These are phyloP conservation scores for Podaxis sp. DNA, from an alignment of 768 basidiomycete species.

Conservation along the genomic window DNA sequence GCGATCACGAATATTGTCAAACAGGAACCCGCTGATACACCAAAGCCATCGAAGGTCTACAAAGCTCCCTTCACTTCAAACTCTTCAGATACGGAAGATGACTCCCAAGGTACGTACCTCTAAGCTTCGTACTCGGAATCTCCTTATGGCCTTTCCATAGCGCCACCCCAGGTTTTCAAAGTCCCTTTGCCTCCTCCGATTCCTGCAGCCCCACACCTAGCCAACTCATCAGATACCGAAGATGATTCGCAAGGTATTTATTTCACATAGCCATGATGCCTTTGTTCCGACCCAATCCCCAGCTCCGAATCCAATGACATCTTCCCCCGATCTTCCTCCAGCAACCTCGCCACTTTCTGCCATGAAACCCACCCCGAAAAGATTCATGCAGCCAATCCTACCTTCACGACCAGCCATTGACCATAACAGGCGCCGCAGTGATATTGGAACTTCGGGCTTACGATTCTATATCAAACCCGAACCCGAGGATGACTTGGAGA, in stretches of 20 bases:
- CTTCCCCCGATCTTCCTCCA: slow-evolving; percentile 6
- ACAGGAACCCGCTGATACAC: not conserved
- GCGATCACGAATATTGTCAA: not conserved
- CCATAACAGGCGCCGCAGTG: not conserved
- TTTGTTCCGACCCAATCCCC: not conserved
- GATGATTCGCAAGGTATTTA: slow-evolving; percentile 17
- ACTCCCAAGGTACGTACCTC: slow-evolving; percentile 18
- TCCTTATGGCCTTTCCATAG: not conserved
- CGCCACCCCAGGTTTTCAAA: slow-evolving; percentile 3
- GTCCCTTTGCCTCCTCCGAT: not conserved
- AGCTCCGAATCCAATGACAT: slow-evolving; percentile 4
- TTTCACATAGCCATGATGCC: not conserved
- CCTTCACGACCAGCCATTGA: not conserved
- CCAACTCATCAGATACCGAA: slow-evolving; percentile 20
- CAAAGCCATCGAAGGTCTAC: not conserved
- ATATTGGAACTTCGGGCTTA: not conserved
- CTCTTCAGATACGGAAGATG: slow-evolving; percentile 25
- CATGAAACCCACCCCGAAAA: not conserved
- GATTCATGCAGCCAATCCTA: not conserved
- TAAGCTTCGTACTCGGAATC: not conserved
- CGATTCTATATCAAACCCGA: slow-evolving; percentile 5
- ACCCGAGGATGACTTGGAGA: not conserved
- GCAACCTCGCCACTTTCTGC: slow-evolving; percentile 2
- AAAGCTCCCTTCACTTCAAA: not conserved
- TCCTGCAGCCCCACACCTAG: not conserved